Base-by-base conservation (phyloP, 257 asterid species). In the Solanum habrochaites region DNA sequence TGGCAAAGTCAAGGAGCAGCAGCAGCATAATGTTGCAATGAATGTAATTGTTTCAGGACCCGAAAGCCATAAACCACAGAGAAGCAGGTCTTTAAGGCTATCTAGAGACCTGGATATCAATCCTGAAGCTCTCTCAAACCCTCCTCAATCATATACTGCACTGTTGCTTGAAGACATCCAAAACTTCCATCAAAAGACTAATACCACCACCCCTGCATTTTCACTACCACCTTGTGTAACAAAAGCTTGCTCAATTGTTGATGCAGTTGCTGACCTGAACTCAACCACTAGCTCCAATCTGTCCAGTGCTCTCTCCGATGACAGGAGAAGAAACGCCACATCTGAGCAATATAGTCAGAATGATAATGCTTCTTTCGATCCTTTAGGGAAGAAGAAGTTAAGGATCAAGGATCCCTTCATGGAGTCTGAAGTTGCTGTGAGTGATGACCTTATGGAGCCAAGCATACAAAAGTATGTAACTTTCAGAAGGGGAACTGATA, bases 251-350 rank as follows among this genome's bases (percentile, higher is more conserved):
- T 95, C 98, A 37, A 97, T 97, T 82, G 96, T 96, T 56, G 99
- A 97, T 83, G 99, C 99, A 62, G 99, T 97, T 35, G 99, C 99
- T 10, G 99, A 97, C 86, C 96, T 97, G 69, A 97, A 97, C 91
- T 97, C 99, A 88, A 93, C 88, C 91, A 88, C 94, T 7, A 88
- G 92, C 85, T 90, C 98, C 66, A 92, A 88, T 35, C 35, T 90
- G 56, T 87, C 93, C 29, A 87, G 87, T 43, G 86, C 89, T 23
- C 72, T 90, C 82, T 85, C 94, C 0, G 95, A 90, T 43, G 93
- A 91, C 58, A 89, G 88, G 60, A 89, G 85, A 75, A 88, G 91
- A 82, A 91, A 88, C 74, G 90, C 93, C 7, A 40, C 75, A 1
- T 56, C 82, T 8, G 93, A 91, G 71, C 91, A 92, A 56, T 85